Evolutionary conservation across 73 alveolate genomes (phyloP).

Genomic region (Diophrys appendiculata): DNA sequence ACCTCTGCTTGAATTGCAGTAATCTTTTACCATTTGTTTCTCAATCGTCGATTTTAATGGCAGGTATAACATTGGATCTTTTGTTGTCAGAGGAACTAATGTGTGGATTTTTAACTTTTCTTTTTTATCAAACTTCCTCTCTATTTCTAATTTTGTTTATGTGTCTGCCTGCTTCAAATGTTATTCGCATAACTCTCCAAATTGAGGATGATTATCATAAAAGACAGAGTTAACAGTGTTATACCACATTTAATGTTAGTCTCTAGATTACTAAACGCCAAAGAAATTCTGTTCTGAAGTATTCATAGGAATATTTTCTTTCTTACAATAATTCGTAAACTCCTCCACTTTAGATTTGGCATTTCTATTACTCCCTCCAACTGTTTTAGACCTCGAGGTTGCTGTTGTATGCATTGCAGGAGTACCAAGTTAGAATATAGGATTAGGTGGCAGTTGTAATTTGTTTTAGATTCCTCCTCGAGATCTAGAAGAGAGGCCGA

Average conservation of each 20-base stretch:
- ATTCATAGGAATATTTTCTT: background rate
- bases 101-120: background rate
- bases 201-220: background rate
- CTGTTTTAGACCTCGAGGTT: background rate
- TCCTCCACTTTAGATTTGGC: too few species aligned
- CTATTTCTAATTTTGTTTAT: background rate
- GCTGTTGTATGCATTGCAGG: background rate
- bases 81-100: background rate
- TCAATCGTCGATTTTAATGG: too few species aligned
- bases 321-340: background rate
- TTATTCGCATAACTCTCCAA: background rate
- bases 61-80: background rate
- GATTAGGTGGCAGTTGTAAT: background rate
- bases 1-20: too few species aligned
- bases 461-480: background rate
- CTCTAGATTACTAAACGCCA: background rate
- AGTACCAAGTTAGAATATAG: background rate
- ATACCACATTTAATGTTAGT: background rate
- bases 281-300: background rate
- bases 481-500: background rate
- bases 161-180: background rate
- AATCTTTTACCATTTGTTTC: too few species aligned
- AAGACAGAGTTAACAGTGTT: background rate
- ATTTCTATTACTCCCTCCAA: background rate
- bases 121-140: background rate